A percentile compares a stretch with the other conserved stretches of the same genome.
These are phyloP conservation scores for Globisporangium nodosum DNA, from an alignment of 352 stramenopile genomes.

Conservation along the genomic window DNA sequence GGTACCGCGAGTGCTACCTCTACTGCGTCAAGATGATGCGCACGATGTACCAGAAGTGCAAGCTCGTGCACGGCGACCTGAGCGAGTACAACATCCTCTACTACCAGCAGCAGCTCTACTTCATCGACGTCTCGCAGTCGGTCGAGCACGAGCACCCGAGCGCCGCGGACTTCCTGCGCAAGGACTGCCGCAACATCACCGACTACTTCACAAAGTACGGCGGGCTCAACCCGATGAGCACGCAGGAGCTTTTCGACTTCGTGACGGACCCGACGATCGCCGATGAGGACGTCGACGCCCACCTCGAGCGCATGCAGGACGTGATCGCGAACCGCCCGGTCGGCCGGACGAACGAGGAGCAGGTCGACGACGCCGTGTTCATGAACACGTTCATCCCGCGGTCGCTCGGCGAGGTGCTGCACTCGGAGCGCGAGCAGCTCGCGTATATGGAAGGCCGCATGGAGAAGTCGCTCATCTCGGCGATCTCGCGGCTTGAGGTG, in stretches of 20 bases:
- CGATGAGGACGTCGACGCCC: conserved; percentile 76
- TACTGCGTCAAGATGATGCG: conserved; percentile 95
- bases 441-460: conserved; percentile 83
- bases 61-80: conserved; percentile 97
- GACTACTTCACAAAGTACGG: conserved; percentile 94
- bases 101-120: conserved; percentile 93
- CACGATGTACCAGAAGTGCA: conserved; percentile 95
- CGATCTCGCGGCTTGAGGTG: conserved; percentile 75
- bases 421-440: conserved; percentile 83
- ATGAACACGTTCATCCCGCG: conserved; percentile 93
- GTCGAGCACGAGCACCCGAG: conserved; percentile 98
- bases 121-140: conserved; percentile 99
- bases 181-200: conserved; percentile 97
- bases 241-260: conserved; percentile 96
- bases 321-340: conserved; percentile 70
- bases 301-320: conserved; percentile 89
- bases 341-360: conserved; percentile 60
- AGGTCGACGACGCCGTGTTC: conserved; percentile 93
- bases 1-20: conserved; percentile 93
- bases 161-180: conserved; percentile 96
- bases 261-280: conserved; percentile 77
- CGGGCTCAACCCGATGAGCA: conserved; percentile 91
- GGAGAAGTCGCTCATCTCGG: conserved; percentile 74
- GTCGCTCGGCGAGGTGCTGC: conserved; percentile 92
- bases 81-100: conserved; percentile 99